Evolutionary conservation across 1,284 basidiomycete species (phyloP).

Genomic region (Bjerkandera adusta): DNA sequence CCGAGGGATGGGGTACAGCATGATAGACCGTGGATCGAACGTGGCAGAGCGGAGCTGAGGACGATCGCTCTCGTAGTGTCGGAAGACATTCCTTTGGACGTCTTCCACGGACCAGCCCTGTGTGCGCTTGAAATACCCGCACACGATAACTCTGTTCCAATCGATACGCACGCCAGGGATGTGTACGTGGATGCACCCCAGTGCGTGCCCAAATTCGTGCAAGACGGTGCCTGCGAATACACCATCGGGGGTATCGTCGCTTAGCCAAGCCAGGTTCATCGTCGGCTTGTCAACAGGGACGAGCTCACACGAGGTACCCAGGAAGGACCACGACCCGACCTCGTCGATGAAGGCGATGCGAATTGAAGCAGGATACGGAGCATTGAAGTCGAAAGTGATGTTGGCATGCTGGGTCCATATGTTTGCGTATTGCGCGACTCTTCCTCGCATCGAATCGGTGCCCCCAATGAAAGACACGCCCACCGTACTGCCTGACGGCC

Average conservation of each 20-base stretch:
- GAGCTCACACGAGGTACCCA: neutral
- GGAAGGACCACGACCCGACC: conserved; percentile 8
- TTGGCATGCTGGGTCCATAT: conserved; percentile 3
- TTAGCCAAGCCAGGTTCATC: conserved; percentile 11
- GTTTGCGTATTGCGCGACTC: conserved; percentile 1
- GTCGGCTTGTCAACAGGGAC: neutral
- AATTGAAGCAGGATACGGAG: neutral
- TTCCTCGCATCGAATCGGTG: neutral
- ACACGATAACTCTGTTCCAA: neutral
- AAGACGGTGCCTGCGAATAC: conserved; percentile 6
- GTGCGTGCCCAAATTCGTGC: conserved; percentile 13
- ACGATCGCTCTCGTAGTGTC: neutral
- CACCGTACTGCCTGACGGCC: too few species aligned
- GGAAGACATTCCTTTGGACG: neutral
- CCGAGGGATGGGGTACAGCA: conserved; percentile 1
- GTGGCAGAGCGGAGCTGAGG: neutral
- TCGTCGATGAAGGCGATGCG: conserved; percentile 6
- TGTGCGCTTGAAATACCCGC: neutral
- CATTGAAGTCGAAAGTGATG: neutral
- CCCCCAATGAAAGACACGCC: too few species aligned
- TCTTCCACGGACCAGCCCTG: neutral
- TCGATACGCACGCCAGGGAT: neutral
- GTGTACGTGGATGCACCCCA: conserved; percentile 10
- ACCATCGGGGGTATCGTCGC: neutral
- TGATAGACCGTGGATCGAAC: conserved; percentile 2